Conservation (phyloP, 768 basidiomycete species). For the Ramaria sp. region DNA sequence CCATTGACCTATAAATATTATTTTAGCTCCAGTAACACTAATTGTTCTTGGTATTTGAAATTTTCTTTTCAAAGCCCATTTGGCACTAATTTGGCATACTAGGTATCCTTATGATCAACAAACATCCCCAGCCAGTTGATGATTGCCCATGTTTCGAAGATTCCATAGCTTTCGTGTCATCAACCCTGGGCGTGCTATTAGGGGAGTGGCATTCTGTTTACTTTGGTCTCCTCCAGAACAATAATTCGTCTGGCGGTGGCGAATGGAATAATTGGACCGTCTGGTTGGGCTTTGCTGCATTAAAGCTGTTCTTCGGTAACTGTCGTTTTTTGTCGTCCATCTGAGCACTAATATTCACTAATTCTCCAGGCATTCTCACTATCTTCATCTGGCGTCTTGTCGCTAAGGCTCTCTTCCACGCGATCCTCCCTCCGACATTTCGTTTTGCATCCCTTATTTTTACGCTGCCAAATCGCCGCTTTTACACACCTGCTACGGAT, state of each 20-base stretch:
- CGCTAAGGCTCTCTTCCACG: conserved; percentile 67
- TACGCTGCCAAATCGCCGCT: conserved; percentile 69
- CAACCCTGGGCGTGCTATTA: conserved; percentile 62
- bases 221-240: not conserved
- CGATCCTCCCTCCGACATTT: conserved; percentile 75
- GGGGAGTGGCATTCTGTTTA: conserved; percentile 51
- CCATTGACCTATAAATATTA: conserved; percentile 12
- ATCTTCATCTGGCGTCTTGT: conserved; percentile 86
- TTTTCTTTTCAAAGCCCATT: conserved; percentile 26
- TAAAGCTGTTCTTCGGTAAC: conserved; percentile 34
- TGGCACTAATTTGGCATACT: conserved; percentile 40
- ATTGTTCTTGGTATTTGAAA: conserved; percentile 10
- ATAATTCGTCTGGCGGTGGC: conserved; percentile 40
- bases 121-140: conserved; percentile 90
- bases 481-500: conserved; percentile 88
- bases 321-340: not conserved
- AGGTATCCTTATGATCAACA: conserved; percentile 68
- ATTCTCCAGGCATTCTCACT: conserved; percentile 46
- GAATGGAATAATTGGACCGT: conserved; percentile 15
- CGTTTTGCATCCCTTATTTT: conserved; percentile 59
- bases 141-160: conserved; percentile 99
- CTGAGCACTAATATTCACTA: conserved; percentile 21
- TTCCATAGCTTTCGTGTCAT: conserved; percentile 86
- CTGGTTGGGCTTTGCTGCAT: conserved; percentile 27
- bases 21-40: conserved; percentile 16